Evolutionary conservation across 2,329 filamentous ascomycete species (phyloP), one percentile per base, ranked within the genome.

Genomic region (Botrytis medusae): DNA sequence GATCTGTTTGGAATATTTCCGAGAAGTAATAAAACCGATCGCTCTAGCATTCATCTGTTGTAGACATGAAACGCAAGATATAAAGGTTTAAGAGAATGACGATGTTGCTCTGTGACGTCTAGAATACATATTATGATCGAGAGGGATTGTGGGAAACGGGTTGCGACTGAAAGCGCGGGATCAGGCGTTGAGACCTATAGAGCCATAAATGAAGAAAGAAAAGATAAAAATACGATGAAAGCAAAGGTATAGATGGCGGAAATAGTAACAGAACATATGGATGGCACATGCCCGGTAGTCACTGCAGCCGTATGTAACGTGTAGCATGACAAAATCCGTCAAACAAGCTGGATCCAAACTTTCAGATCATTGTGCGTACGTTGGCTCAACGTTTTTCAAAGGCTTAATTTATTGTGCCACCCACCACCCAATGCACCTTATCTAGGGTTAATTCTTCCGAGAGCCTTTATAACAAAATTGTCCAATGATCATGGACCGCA

Each of bases 201-300:
- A 25, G 22, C 12, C 63, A 48, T 48, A 48, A 65, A n/a, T 22
- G 29, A 44, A 48, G 62, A 42, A 54, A 14, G 46, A 57, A 69
- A 32, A 32, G 67, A 42, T 54, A 34, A 57, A 63, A 73, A 42
- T 93, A 81, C 90, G 91, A 71, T 88, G 88, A 25, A 71, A 37
- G 37, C 25, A 57, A 57, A 32, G 42, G 51, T 22, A 48, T 72
- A 42, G 63, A 69, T 46, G 34, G 57, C 57, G 40, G 57, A 70
- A 70, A 46, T 63, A 69, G 46, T 90, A 90, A 90, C 51, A 87
- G 86, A 79, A 79, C 87, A 88, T 34, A 92, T 94, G 46, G 93
- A 92, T 59, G 96, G 83, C 72, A 73, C 61, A 69, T 73, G 72
- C 64, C 57, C 72, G 65, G 57, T 70, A 57, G 72, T 59, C 72